A percentile compares a stretch with the other conserved stretches of the same genome.
phyloP scores from a whole-genome alignment of 257 asterid species.

The Orobanche coerulescens region DNA sequence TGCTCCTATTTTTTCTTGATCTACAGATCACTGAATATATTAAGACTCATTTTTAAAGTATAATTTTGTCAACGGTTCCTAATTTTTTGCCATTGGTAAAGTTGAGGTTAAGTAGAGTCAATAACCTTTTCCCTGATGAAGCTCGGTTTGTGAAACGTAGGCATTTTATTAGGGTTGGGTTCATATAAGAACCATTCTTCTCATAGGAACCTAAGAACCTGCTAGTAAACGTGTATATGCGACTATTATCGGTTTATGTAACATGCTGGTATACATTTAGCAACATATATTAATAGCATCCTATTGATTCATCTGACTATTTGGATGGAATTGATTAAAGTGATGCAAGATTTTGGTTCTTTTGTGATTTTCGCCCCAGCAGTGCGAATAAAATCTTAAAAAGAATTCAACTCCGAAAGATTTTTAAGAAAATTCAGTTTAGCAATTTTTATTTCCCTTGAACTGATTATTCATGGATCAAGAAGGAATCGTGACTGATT shows the following conservation, averaged over 20 bases:
- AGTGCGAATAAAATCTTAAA: not conserved
- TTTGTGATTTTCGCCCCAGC: not conserved
- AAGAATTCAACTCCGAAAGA: not conserved
- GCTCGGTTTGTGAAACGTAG: not conserved
- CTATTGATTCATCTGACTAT: no score
- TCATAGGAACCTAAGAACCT: no score
- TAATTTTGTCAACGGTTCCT: not conserved
- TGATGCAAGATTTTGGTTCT: not conserved
- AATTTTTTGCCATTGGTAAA: not conserved
- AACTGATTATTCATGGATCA: not conserved
- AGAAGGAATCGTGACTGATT: not conserved
- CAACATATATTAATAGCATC: no score
- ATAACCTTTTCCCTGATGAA: not conserved
- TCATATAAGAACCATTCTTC: no score
- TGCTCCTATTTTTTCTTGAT: constrained; percentile 6
- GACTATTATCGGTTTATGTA: no score
- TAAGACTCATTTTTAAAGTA: not conserved
- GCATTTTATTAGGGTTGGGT: not conserved
- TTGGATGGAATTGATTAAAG: not conserved
- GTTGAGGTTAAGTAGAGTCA: not conserved
- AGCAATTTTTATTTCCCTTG: not conserved
- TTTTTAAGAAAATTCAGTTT: not conserved
- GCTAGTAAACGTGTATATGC: no score
- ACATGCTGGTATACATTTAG: no score
- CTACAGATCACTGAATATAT: not conserved